Conservation (phyloP, 2,329 filamentous ascomycete species). For the Xylariaceae sp. region DNA sequence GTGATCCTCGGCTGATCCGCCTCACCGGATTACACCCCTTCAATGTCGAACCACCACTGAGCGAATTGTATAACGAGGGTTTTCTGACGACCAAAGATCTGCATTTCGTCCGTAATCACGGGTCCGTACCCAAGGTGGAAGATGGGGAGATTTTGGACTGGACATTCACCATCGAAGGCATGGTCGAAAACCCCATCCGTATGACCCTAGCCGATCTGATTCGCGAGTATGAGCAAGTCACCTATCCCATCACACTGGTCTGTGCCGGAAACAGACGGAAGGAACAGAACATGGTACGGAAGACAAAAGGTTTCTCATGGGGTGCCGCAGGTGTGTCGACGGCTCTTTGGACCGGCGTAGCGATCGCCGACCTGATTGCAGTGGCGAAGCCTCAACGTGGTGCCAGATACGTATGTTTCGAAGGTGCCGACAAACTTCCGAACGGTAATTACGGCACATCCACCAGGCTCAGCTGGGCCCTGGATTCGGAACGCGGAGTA, state of each 20-base stretch:
- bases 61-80: constrained; percentile 68
- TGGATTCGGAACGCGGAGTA: constrained; percentile 77
- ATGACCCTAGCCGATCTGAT: constrained; percentile 69
- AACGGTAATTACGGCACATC: constrained; percentile 88
- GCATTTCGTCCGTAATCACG: constrained; percentile 91
- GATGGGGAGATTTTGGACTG: constrained; percentile 71
- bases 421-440: constrained; percentile 80
- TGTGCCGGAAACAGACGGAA: constrained; percentile 90
- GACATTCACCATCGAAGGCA: constrained; percentile 77
- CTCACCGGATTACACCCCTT: constrained; percentile 87
- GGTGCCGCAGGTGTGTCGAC: constrained; percentile 82
- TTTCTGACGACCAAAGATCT: constrained; percentile 84
- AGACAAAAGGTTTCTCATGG: constrained; percentile 94
- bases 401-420: constrained; percentile 83
- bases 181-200: constrained; percentile 71
- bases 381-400: constrained; percentile 61
- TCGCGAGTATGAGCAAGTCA: constrained; percentile 70
- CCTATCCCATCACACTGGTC: constrained; percentile 80
- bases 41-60: constrained; percentile 81
- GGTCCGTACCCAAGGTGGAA: constrained; percentile 68
- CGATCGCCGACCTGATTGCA: constrained; percentile 65
- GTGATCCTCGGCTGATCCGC: constrained; percentile 76
- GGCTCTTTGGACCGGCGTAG: constrained; percentile 78
- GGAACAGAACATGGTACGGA: constrained; percentile 85
- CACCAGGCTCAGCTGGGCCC: constrained; percentile 80